phyloP scores from a whole-genome alignment of 1,284 basidiomycete genomes.

The Dichomitus squalens region DNA sequence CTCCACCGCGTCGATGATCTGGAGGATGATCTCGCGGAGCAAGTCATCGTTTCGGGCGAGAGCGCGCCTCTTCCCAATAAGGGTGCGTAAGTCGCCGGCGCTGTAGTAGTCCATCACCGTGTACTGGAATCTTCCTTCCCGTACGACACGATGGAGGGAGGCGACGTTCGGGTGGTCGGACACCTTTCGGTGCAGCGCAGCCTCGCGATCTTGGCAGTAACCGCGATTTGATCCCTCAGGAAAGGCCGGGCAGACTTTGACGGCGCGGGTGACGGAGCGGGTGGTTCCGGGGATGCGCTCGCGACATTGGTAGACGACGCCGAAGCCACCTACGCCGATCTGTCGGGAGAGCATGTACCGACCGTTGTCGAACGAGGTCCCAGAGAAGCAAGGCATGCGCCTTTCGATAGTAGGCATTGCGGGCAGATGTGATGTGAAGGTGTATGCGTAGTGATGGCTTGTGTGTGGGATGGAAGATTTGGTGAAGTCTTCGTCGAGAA shows the following conservation, averaged over 20 bases:
- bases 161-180: conserved; percentile 59
- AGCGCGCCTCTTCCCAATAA: conserved; percentile 49
- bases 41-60: conserved; percentile 53
- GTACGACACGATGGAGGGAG: conserved; percentile 54
- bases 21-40: conserved; percentile 52
- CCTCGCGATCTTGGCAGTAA: conserved; percentile 26
- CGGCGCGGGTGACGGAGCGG: conserved; percentile 18
- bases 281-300: conserved; percentile 22
- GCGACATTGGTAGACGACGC: conserved; percentile 59
- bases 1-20: conserved; percentile 63
- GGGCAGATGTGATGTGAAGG: background rate
- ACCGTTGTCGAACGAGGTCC: conserved; percentile 26
- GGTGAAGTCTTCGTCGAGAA: background rate
- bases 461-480: background rate
- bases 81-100: conserved; percentile 62
- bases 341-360: conserved; percentile 52
- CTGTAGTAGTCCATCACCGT: conserved; percentile 63
- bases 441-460: background rate
- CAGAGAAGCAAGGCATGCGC: conserved; percentile 22
- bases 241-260: conserved; percentile 27
- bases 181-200: conserved; percentile 50
- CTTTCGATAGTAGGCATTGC: conserved; percentile 12
- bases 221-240: background rate
- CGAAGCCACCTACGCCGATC: conserved; percentile 65
- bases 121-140: conserved; percentile 52